Base-by-base conservation (phyloP, 2,329 filamentous ascomycete genomes). In the Endothia cerciana region DNA sequence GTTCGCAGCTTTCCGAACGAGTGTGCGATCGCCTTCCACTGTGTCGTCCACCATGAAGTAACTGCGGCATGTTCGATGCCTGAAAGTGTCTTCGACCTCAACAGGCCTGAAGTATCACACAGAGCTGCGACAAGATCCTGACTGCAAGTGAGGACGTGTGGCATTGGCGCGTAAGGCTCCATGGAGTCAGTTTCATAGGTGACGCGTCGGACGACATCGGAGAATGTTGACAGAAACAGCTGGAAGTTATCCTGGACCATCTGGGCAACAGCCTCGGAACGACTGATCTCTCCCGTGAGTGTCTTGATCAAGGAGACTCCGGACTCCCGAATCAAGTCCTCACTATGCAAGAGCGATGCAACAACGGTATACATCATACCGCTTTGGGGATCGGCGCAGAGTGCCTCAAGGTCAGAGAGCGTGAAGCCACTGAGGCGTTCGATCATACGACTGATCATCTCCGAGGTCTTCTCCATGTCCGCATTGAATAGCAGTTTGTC, bases 281-380 rank as follows among this genome's bases (percentile, higher is more conserved):
- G 83, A 25, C 79, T 80, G 41, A 81, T 74, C 75, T 96, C 88
- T 10, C 86, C 86, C 43, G 92, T 95, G 72, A 94, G 87, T 43
- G 88, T 88, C 77, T 97, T 97, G 70, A 98, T 85, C 36, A 98
- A 81, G 70, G 93, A 91, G 7, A 94, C 86, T 1, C 91, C 89
- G 19, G 92, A 90, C 74, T 94, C 90, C 68, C 92, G 93, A 41
- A 95, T 89, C 65, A 89, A 85, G 64, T 91, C 82, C 70, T 96
- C 90, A 19, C 92, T 91, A 53, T 93, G 93, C 64, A 97, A 88
- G 7, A 97, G 86, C 22, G 92, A 85, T 4, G 90, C 89, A 56
- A 97, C 87, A 51, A 97, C 84, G 45, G 91, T 87, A 70, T 89
- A 88, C 67, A 92, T 90, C 7, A 89, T 70, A n/a, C 70, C 68